Conservation (phyloP, 2,329 filamentous ascomycete species). For the Monosporascus sp. region DNA sequence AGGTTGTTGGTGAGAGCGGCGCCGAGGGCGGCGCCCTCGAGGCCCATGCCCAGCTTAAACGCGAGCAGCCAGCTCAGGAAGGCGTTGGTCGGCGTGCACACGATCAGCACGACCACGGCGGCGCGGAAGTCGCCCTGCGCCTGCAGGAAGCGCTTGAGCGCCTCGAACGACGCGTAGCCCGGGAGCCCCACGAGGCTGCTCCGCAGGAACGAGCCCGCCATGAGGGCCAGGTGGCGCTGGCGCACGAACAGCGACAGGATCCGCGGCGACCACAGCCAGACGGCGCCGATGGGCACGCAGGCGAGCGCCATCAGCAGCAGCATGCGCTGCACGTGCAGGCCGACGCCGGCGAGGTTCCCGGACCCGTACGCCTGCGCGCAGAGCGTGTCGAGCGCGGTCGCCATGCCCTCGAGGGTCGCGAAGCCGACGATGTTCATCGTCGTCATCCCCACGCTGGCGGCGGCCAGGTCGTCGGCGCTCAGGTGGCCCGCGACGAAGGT, state of each 20-base stretch:
- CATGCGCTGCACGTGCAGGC: slow-evolving; percentile 49
- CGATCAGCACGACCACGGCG: slow-evolving; percentile 39
- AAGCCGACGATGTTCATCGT: slow-evolving; percentile 50
- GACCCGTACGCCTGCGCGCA: slow-evolving; percentile 48
- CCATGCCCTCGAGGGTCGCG: slow-evolving; percentile 45
- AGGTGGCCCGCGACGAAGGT: slow-evolving; percentile 48
- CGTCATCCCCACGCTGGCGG: slow-evolving; percentile 45
- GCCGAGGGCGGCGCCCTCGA: slow-evolving; percentile 46
- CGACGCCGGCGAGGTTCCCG: slow-evolving; percentile 41
- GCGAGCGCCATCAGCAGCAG: slow-evolving; percentile 41
- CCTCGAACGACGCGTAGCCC: slow-evolving; percentile 49
- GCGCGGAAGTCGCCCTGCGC: slow-evolving; percentile 49
- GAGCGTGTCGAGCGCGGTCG: slow-evolving; percentile 45
- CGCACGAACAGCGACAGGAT: slow-evolving; percentile 41
- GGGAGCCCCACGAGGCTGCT: slow-evolving; percentile 45
- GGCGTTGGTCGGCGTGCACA: slow-evolving; percentile 44
- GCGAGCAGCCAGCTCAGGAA: slow-evolving; percentile 45
- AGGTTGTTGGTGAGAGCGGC: slow-evolving; percentile 44
- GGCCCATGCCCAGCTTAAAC: slow-evolving; percentile 36
- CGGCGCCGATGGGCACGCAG: slow-evolving; percentile 40
- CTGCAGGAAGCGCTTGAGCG: slow-evolving; percentile 49
- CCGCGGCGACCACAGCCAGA: slow-evolving; percentile 44
- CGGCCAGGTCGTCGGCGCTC: slow-evolving; percentile 46
- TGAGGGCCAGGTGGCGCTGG: slow-evolving; percentile 40
- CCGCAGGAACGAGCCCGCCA: slow-evolving; percentile 44